Conservation (phyloP, 140 eudicot species). For the Bidens hawaiensis region DNA sequence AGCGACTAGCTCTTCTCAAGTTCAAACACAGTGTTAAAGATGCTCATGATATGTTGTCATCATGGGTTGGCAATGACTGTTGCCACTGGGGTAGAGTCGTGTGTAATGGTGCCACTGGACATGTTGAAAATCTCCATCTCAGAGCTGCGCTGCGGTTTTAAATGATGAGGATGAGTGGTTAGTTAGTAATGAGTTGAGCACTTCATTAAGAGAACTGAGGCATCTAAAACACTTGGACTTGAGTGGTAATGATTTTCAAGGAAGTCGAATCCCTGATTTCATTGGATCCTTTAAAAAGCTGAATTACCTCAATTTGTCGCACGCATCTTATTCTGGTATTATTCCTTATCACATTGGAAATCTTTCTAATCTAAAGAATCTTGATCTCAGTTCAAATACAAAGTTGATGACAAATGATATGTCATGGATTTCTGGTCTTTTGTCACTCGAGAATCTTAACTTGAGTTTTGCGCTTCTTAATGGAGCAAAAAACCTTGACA, state of each 20-base stretch:
- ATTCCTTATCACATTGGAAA: constrained; percentile 7
- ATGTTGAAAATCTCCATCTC: neutral
- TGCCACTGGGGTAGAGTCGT: neutral
- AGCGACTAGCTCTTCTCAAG: constrained; percentile 5
- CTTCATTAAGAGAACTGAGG: neutral
- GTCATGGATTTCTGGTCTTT: constrained; percentile 2
- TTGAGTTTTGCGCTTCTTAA: neutral
- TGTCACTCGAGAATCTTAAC: neutral
- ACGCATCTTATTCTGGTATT: neutral
- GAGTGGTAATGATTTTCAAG: neutral
- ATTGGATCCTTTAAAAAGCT: constrained; percentile 13
- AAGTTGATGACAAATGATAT: neutral
- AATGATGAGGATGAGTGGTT: neutral
- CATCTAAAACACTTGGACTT: constrained; percentile 1
- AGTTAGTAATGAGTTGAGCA: neutral
- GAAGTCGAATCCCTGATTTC: neutral
- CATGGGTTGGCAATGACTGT: constrained; percentile 1
- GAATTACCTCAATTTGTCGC: neutral
- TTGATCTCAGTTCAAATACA: neutral
- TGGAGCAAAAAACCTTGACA: neutral
- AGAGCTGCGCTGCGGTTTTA: neutral
- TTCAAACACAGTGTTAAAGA: neutral
- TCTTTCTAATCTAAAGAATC: neutral
- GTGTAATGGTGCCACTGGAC: neutral
- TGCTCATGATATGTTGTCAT: neutral